Conservation (phyloP, 805 yeast species). For the Barnettozyma salicaria region DNA sequence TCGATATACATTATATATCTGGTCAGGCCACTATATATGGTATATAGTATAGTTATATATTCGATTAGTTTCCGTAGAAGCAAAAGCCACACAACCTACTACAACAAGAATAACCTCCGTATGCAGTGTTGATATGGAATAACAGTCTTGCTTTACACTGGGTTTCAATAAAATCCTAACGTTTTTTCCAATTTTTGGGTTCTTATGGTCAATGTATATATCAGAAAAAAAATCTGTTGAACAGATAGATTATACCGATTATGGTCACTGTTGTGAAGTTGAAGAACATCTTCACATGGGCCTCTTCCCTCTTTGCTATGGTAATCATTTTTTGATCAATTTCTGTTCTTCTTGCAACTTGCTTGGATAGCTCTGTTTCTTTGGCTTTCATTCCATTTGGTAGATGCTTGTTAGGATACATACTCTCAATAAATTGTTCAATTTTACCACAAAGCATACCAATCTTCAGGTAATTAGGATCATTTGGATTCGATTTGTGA, state of each 20-base stretch:
- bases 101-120: too few species aligned
- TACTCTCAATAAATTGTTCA: slow-evolving; percentile 77
- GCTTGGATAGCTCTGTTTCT: slow-evolving; percentile 31
- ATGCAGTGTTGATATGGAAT: too few species aligned
- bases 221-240: slow-evolving; percentile 1
- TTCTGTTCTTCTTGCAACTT: slow-evolving; percentile 38
- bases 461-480: slow-evolving; percentile 79
- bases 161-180: too few species aligned
- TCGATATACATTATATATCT: too few species aligned
- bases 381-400: slow-evolving; percentile 48
- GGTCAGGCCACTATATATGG: background rate
- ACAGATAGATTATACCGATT: slow-evolving; percentile 3
- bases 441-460: slow-evolving; percentile 84
- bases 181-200: too few species aligned
- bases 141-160: too few species aligned
- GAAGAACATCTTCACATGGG: slow-evolving; percentile 16
- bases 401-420: slow-evolving; percentile 54
- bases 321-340: slow-evolving; percentile 33
- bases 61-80: too few species aligned
- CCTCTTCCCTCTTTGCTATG: slow-evolving; percentile 22
- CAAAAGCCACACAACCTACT: too few species aligned
- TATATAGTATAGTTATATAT: background rate
- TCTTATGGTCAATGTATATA: too few species aligned
- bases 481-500: slow-evolving; percentile 68
- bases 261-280: slow-evolving; percentile 5